Evolutionary conservation across 169 alveolate species (phyloP), one percentile per base, ranked within the genome.

Genomic region (Babesia divergens): DNA sequence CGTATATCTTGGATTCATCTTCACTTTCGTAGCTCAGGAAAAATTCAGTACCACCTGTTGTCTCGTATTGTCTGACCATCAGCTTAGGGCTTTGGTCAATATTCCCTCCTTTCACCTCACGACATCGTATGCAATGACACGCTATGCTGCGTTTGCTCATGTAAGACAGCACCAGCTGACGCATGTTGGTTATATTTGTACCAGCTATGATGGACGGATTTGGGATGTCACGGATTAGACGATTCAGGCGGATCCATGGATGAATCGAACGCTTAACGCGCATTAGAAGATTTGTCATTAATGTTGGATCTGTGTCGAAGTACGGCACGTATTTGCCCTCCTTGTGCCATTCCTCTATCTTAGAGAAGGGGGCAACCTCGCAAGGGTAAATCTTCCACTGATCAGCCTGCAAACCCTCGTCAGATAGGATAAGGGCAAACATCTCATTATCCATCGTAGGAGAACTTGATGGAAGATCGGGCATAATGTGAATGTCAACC

Each of bases 371-470:
- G 13, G 97, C 91, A 64, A 94, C 93, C 76, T 93, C 97, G 74
- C 98, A 95, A 13, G 98, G 98, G 58, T 95, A 95, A 31, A 95
- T 91, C 82, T 95, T 95, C 98, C 98, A 95, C 70, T 95, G 98
- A 74, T 95, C 98, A 4, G 95, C 97, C 84, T 95, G 98, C 38
- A 95, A 90, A 28, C 83, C 90, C 40, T 93, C 91, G 40, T 91
- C 83, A 43, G 90, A 58, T 37, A 95, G 76, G 16, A 92, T 90
- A 54, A 84, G 80, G 54, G 89, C 75, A 66, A 95, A 92, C 98
- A 95, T 95, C 62, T 74, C 90, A 52, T 82, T 71, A 52, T 95
- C 98, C 80, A 82, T 83, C 43, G 84, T 89, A 14, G 91, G 94
- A 79, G 43, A 72, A 50, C 94, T 84, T 20, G 91, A 82, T 3